A percentile compares a stretch with the other conserved stretches of the same genome.
Conservation (phyloP, 106 monocot genomes). For the Alisma plantagoaquatica region DNA sequence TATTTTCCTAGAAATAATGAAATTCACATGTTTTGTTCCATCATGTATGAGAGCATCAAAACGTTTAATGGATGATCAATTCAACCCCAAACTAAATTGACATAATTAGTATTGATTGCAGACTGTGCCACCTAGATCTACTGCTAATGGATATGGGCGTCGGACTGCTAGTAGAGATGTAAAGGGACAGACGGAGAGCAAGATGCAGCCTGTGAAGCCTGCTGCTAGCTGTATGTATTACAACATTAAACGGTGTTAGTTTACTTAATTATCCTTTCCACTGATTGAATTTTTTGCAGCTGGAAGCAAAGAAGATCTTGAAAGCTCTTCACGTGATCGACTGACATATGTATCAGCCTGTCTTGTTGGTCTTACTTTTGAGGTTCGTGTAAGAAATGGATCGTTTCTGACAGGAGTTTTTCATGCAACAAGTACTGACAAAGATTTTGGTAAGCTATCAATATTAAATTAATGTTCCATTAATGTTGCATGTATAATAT, state of each 20-base stretch:
- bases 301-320: conserved; percentile 34
- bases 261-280: neutral
- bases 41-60: too few species aligned
- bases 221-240: conserved; percentile 18
- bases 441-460: conserved; percentile 67
- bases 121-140: conserved; percentile 35
- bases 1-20: too few species aligned
- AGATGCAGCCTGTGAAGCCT: conserved; percentile 31
- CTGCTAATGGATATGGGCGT: conserved; percentile 51
- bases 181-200: conserved; percentile 30
- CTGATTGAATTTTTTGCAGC: conserved; percentile 14
- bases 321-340: conserved; percentile 55
- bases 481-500: neutral
- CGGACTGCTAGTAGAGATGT: conserved; percentile 46
- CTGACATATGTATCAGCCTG: conserved; percentile 51
- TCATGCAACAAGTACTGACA: conserved; percentile 65
- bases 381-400: conserved; percentile 92
- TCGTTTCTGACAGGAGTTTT: conserved; percentile 86
- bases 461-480: neutral
- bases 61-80: too few species aligned
- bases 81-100: too few species aligned
- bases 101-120: too few species aligned
- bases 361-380: conserved; percentile 72
- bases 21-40: too few species aligned
- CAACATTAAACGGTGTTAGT: neutral